These are phyloP conservation scores for Beauveria pseudobassiana DNA, from an alignment of 2,329 filamentous ascomycete genomes.

Conservation along the genomic window DNA sequence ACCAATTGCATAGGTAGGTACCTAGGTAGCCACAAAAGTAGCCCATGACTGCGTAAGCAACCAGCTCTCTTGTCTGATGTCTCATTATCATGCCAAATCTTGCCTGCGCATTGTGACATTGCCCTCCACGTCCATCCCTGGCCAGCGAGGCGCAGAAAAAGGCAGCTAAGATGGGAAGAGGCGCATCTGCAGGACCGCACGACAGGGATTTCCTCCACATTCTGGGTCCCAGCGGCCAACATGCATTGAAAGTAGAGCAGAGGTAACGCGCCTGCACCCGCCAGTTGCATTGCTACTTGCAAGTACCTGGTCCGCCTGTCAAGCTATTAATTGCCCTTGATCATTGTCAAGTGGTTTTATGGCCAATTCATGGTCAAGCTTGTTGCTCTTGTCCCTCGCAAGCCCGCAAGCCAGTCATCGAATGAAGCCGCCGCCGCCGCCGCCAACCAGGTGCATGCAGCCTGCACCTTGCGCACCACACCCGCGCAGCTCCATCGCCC, in stretches of 20 bases:
- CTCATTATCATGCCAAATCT: background rate
- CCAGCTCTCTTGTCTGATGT: background rate
- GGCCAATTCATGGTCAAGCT: no score
- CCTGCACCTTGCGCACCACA: background rate
- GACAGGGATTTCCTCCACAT: constrained; percentile 6
- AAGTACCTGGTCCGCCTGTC: background rate
- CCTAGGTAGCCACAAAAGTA: no score
- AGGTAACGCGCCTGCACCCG: background rate
- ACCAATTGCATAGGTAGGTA: no score
- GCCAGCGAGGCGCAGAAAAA: background rate
- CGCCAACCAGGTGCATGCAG: no score
- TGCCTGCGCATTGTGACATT: no score
- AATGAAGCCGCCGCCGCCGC: no score
- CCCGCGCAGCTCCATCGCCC: constrained; percentile 3
- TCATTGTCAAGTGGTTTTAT: background rate
- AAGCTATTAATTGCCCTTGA: no score
- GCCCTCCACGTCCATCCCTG: background rate
- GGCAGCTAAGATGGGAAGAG: background rate
- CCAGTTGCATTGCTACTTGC: background rate
- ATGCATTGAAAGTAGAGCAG: background rate
- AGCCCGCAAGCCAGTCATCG: no score
- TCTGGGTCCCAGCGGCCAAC: background rate
- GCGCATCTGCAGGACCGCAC: constrained; percentile 4
- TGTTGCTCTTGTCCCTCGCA: no score
- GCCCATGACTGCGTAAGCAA: background rate